Conservation (phyloP, 768 basidiomycete species). For the Rickenella mellea region DNA sequence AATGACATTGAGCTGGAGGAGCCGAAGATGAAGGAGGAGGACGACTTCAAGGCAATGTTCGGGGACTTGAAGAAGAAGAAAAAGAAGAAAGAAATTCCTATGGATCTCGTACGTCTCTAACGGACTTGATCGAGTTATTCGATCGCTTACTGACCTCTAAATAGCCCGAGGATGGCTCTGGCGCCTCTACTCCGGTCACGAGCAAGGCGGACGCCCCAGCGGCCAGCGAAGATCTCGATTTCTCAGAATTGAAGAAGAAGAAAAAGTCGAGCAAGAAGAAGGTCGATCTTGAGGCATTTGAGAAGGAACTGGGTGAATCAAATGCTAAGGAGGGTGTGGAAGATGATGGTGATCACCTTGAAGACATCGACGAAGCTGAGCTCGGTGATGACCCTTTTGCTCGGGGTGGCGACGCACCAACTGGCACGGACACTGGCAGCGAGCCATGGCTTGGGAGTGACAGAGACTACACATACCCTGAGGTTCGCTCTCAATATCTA, state of each 20-base stretch:
- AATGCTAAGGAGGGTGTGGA: conserved; percentile 50
- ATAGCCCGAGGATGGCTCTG: conserved; percentile 56
- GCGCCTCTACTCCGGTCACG: conserved; percentile 48
- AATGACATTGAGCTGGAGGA: conserved; percentile 22
- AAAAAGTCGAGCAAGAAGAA: conserved; percentile 79
- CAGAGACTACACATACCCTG: conserved; percentile 92
- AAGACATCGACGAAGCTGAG: conserved; percentile 70
- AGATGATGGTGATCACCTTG: conserved; percentile 54
- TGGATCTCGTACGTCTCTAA: conserved; percentile 19
- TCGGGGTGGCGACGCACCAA: conserved; percentile 37
- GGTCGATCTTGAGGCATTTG: conserved; percentile 87
- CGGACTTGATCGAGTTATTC: background rate
- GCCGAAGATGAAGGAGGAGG: conserved; percentile 49
- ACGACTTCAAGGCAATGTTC: conserved; percentile 78
- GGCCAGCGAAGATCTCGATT: conserved; percentile 75
- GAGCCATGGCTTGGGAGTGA: conserved; percentile 91
- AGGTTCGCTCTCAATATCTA: conserved; percentile 40
- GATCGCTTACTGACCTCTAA: conserved; percentile 5
- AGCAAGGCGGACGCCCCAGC: conserved; percentile 13
- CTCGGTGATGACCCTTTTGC: conserved; percentile 87
- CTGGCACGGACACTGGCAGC: conserved; percentile 61
- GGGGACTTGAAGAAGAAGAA: conserved; percentile 88
- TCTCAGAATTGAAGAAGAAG: conserved; percentile 96
- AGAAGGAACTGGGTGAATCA: conserved; percentile 77
- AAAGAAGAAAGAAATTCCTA: conserved; percentile 86